Percentiles rank a stretch among this genome's conserved stretches.
Conservation (phyloP, 805 yeast genomes). For the Maudiozyma serrabonitensis region DNA sequence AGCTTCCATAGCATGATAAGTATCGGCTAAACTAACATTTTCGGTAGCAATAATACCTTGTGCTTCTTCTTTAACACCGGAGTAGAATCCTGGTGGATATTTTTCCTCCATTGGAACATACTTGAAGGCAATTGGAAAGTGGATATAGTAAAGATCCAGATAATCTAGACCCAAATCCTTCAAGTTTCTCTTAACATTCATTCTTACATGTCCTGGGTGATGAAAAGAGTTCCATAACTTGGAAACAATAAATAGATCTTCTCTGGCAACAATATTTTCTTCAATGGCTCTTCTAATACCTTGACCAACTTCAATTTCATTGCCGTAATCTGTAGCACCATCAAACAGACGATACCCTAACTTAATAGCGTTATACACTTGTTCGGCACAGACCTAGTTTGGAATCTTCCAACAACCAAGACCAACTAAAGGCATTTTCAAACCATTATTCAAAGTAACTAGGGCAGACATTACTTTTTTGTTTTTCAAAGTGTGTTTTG, state of each 20-base stretch:
- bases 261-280: constrained; percentile 38
- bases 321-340: constrained; percentile 62
- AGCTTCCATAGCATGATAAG: constrained; percentile 70
- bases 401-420: constrained; percentile 80
- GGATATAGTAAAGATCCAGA: constrained; percentile 76
- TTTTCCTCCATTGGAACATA: constrained; percentile 69
- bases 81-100: constrained; percentile 72
- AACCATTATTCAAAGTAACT: constrained; percentile 46
- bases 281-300: constrained; percentile 43
- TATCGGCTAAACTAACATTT: constrained; percentile 59
- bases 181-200: constrained; percentile 56
- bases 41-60: constrained; percentile 30
- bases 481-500: not conserved
- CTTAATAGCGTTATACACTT: constrained; percentile 76
- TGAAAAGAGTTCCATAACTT: constrained; percentile 86
- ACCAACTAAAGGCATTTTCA: constrained; percentile 66
- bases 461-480: constrained; percentile 24
- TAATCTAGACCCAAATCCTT: constrained; percentile 66
- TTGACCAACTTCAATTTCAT: constrained; percentile 61
- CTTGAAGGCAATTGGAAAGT: constrained; percentile 82
- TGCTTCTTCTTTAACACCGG: constrained; percentile 38
- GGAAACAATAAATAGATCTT: constrained; percentile 68
- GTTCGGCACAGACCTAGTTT: constrained; percentile 53
- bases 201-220: constrained; percentile 60
- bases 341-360: constrained; percentile 78